Evolutionary conservation across 257 asterid genomes (phyloP), one percentile per base, ranked within the genome.

Genomic region (Anisodus tanguticus): DNA sequence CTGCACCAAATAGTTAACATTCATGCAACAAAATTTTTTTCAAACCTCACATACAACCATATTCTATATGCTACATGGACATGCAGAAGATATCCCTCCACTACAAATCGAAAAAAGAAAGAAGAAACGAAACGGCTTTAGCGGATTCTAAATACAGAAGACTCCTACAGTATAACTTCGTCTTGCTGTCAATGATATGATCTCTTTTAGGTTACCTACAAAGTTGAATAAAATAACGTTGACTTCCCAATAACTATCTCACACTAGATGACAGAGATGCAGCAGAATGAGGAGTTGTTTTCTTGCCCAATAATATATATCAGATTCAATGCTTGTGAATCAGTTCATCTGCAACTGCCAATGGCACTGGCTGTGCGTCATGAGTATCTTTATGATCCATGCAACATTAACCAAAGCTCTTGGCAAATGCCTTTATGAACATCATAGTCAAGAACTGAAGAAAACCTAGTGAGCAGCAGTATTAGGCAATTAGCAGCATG

Each of bases 81-180:
- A 53, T 31, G 26, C 63, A 12, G n/a, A 77, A 26, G 6, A 77
- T 77, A 31, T 26, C 64, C 12, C 64, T 53, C 82, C 64, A 51
- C 63, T 51, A 26, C 45, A 3, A 1, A 49, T 31, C 64, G 81
- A 76, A 19, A 31, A 22, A 15, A 31, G 4, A 35, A 26, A 74
- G 81, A 31, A 31, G 35, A 31, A 51, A 69, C 31, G 7, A 69
- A 22, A 74, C 12, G 26, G 49, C 62, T 22, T 31, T 7, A 26
- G 49, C 31, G 22, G 82, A 77, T 77, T 74, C 82, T 2, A 77
- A 77, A 49, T 77, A 53, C 16, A 77, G 10, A 76, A 53, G 64
- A 77, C 82, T 53, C 49, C 57, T 26, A 76, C n/a, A 26, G 37
- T 76, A 13, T 53, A 26, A 77, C 64, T 77, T 7, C 82, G 53